Base-by-base conservation (phyloP, 2,329 filamentous ascomycete species). In the Fusarium goolgardi region DNA sequence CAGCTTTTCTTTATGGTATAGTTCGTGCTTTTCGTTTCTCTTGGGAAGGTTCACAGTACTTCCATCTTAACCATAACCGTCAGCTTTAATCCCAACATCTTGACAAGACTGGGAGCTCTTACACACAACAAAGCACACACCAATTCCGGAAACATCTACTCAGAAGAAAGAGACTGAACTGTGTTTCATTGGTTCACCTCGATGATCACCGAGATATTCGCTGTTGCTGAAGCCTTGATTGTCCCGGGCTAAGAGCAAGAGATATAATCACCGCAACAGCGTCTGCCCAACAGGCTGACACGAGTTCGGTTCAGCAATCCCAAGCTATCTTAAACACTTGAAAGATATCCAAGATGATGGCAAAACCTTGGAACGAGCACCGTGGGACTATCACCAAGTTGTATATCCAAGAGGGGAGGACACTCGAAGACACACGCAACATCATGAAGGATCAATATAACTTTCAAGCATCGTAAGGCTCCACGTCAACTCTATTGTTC, bases 351-450 rank as follows among this genome's bases (percentile, higher is more conserved):
- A 61, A 41, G 64, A 79, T 65, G 50, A 84, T 84, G 82, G 81
- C 80, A 23, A 83, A 83, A 65, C 69, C 75, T 16, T 85, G 82
- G 82, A 73, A 77, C 9, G 73, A 77, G 21, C 68, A 80, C 72
- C 76, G 73, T 31, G 55, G 65, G 2, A 67, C 63, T 29, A 83
- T 85, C 59, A 72, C 77, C 37, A 66, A 65, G 25, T 68, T 83
- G 29, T 85, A 85, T 72, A 80, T 79, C 51, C 65, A 75, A 6
- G 75, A 81, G 20, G 76, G 76, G 35, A 74, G 70, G 53, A 82
- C 80, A 8, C 76, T 84, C 32, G 72, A 79, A 9, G 78, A 81
- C 21, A 81, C 84, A 39, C 77, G 73, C 69, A 56, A 64, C 16
- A 75, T 81, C 43, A 83, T 84, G 81, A 69, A 75, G 57, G 52